phyloP scores from a whole-genome alignment of 2,329 filamentous ascomycete species.

The Calonectria pteridis region DNA sequence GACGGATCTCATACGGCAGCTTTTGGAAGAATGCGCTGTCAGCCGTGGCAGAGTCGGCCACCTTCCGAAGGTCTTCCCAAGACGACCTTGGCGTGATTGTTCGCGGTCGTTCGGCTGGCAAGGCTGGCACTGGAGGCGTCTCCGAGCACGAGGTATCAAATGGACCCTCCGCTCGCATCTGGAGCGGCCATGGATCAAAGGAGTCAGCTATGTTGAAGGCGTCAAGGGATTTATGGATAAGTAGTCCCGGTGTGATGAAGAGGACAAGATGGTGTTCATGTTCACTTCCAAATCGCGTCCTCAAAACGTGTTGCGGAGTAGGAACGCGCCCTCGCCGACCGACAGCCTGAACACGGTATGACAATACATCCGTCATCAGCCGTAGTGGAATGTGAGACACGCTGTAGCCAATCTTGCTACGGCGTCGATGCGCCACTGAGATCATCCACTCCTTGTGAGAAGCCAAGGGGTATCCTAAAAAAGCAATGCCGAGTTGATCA shows the following conservation, averaged over 20 bases:
- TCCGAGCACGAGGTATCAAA: not conserved
- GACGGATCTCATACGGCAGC: too few relatives aligned
- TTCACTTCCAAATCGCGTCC: not conserved
- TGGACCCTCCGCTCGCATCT: not conserved
- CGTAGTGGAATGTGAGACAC: not conserved
- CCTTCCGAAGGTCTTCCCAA: too few relatives aligned
- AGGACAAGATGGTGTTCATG: not conserved
- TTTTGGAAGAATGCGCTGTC: too few relatives aligned
- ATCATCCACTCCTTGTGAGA: not conserved
- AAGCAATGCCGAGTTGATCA: not conserved
- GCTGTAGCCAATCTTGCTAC: not conserved
- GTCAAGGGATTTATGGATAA: not conserved
- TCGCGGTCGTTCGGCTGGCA: too few relatives aligned
- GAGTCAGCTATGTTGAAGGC: not conserved
- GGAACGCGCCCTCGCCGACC: not conserved
- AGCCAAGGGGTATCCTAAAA: too few relatives aligned
- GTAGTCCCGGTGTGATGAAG: not conserved
- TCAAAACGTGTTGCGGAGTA: not conserved
- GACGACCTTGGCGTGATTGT: too few relatives aligned
- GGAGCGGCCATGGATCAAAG: not conserved
- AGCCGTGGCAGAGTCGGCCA: too few relatives aligned
- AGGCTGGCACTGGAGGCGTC: not conserved
- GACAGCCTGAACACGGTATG: not conserved
- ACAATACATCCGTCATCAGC: not conserved
- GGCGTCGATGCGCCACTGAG: not conserved